These are phyloP conservation scores for Exophiala phaeomuriformis DNA, from an alignment of 2,329 filamentous ascomycete genomes.

Conservation along the genomic window DNA sequence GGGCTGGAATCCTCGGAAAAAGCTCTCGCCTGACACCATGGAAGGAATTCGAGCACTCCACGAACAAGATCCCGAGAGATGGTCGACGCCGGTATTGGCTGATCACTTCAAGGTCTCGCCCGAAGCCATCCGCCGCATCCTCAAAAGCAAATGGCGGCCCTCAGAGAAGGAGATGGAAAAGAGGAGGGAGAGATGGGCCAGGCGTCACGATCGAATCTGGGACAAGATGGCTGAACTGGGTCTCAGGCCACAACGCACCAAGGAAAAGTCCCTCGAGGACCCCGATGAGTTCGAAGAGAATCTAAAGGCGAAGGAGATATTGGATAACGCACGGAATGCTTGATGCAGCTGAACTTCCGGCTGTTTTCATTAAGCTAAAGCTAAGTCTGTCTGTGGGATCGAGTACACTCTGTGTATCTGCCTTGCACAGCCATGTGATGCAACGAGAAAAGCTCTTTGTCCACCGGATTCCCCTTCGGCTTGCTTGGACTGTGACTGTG, in stretches of 20 bases:
- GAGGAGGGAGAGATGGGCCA: conserved; percentile 40
- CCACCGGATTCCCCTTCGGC: background rate
- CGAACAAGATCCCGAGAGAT: conserved; percentile 65
- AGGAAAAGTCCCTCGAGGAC: conserved; percentile 16
- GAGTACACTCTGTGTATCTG: conserved; percentile 2
- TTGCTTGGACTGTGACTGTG: background rate
- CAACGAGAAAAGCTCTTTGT: background rate
- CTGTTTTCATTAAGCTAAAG: conserved; percentile 5
- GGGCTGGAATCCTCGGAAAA: conserved; percentile 74
- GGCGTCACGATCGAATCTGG: conserved; percentile 41
- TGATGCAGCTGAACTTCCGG: conserved; percentile 11
- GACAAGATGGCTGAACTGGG: conserved; percentile 44
- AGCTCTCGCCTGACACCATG: conserved; percentile 82
- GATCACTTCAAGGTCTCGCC: conserved; percentile 76
- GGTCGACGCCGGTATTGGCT: conserved; percentile 66
- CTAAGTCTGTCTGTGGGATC: background rate
- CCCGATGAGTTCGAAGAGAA: conserved; percentile 25
- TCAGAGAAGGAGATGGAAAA: conserved; percentile 35
- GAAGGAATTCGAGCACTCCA: conserved; percentile 83
- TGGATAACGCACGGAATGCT: conserved; percentile 20
- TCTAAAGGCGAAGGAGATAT: conserved; percentile 19
- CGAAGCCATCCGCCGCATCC: conserved; percentile 78
- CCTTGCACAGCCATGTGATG: background rate
- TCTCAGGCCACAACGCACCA: conserved; percentile 50
- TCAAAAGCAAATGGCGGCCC: conserved; percentile 51